phyloP scores from a whole-genome alignment of 345 rosid genomes.

The Brassica incana region DNA sequence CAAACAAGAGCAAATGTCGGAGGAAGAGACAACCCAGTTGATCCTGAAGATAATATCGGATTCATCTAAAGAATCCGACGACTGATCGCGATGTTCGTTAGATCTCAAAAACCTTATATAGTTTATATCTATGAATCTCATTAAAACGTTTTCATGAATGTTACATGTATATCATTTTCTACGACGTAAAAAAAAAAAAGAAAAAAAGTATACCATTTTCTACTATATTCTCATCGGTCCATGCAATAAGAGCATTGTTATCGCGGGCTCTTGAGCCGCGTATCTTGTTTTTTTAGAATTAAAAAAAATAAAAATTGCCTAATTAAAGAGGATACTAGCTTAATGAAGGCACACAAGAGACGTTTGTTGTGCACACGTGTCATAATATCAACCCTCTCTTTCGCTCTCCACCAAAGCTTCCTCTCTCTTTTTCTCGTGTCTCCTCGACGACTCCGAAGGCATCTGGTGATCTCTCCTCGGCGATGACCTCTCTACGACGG shows the following conservation, averaged over 20 bases:
- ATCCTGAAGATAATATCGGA: slow-evolving; percentile 69
- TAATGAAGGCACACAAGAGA: too few relatives aligned
- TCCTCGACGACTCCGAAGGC: too few relatives aligned
- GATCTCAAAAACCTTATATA: slow-evolving; percentile 25
- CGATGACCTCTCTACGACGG: too few relatives aligned
- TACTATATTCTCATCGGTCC: slow-evolving; percentile 23
- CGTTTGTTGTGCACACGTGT: too few relatives aligned
- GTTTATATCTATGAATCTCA: slow-evolving; percentile 18
- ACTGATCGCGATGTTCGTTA: slow-evolving; percentile 36
- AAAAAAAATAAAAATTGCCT: too few relatives aligned
- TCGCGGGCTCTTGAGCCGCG: too few relatives aligned
- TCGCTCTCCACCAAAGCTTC: too few relatives aligned
- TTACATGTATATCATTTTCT: slow-evolving; percentile 12
- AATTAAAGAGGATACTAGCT: too few relatives aligned
- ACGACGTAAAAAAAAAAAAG: not conserved
- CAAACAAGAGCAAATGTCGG: slow-evolving; percentile 72
- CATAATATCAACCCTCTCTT: too few relatives aligned
- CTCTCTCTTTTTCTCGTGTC: too few relatives aligned
- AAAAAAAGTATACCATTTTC: not conserved
- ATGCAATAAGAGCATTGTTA: slow-evolving; percentile 5
- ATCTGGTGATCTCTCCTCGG: too few relatives aligned
- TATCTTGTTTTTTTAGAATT: too few relatives aligned
- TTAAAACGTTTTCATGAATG: slow-evolving; percentile 38
- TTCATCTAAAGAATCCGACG: slow-evolving; percentile 52
- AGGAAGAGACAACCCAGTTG: slow-evolving; percentile 77